Evolutionary conservation across 2,329 filamentous ascomycete genomes (phyloP).

Genomic region (Colletotrichum orchidophilum): DNA sequence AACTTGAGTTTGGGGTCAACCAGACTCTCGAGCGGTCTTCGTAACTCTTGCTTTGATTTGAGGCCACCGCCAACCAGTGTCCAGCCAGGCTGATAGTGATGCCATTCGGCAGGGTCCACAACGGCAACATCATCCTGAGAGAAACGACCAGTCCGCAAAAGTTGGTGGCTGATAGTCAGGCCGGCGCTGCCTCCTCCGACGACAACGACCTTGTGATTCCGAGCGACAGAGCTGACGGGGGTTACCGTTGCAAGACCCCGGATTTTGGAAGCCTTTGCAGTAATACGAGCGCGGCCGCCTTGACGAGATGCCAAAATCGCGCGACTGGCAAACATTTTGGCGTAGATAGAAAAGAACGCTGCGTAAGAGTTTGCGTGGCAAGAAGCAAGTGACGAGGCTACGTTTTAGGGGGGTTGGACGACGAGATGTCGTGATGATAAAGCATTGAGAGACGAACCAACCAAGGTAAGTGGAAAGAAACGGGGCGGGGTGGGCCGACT

Average conservation of each 20-base stretch:
- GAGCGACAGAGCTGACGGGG: neutral
- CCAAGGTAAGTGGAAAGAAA: neutral
- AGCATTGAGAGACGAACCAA: neutral
- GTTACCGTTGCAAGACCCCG: constrained; percentile 36
- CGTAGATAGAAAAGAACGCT: neutral
- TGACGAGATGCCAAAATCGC: constrained; percentile 32
- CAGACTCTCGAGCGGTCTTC: constrained; percentile 58
- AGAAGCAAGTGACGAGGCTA: neutral
- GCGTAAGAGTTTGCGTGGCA: neutral
- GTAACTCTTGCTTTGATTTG: constrained; percentile 68
- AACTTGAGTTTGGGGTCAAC: constrained; percentile 69
- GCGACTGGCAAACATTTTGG: constrained; percentile 38
- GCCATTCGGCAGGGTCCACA: constrained; percentile 69
- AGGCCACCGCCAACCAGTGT: constrained; percentile 74
- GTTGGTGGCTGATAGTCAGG: constrained; percentile 72
- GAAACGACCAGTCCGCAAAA: constrained; percentile 68
- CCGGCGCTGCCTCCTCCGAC: constrained; percentile 75
- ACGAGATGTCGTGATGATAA: neutral
- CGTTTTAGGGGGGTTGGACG: neutral
- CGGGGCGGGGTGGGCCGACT: neutral
- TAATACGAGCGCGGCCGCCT: constrained; percentile 15
- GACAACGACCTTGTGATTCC: constrained; percentile 69
- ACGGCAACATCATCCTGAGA: constrained; percentile 68
- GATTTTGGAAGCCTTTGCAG: neutral
- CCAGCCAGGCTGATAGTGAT: constrained; percentile 77